Percentiles rank a stretch among this genome's conserved stretches.
Evolutionary conservation across 2,329 filamentous ascomycete species (phyloP).

Genomic region (Xylariales sp.): DNA sequence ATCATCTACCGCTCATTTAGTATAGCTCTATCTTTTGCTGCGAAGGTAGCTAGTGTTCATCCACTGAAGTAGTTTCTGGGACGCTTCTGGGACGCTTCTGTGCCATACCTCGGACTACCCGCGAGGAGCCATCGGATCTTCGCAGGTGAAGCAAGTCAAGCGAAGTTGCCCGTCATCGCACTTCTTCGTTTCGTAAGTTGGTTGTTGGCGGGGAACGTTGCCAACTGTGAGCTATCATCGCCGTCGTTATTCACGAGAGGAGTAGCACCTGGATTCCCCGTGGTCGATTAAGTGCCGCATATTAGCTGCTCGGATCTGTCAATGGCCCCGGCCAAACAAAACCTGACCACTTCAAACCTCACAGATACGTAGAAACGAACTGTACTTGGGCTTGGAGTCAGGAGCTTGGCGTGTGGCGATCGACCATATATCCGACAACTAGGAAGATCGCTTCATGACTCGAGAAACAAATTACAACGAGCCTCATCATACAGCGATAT

Average conservation of each 20-base stretch:
- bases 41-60: slow-evolving; percentile 20
- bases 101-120: slow-evolving; percentile 9
- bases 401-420: slow-evolving; percentile 42
- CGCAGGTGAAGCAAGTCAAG: slow-evolving; percentile 7
- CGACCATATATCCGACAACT: slow-evolving; percentile 25
- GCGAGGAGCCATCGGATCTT: slow-evolving; percentile 15
- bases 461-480: slow-evolving; percentile 44
- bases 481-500: slow-evolving; percentile 41
- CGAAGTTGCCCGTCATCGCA: slow-evolving; percentile 7
- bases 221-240: slow-evolving; percentile 8
- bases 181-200: slow-evolving; percentile 5
- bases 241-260: slow-evolving; percentile 9
- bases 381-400: slow-evolving; percentile 40
- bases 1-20: slow-evolving; percentile 26
- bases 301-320: slow-evolving; percentile 40
- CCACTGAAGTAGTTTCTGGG: slow-evolving; percentile 22
- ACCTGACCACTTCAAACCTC: slow-evolving; percentile 40
- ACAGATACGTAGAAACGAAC: slow-evolving; percentile 42
- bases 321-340: slow-evolving; percentile 47
- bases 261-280: slow-evolving; percentile 21
- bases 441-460: slow-evolving; percentile 49
- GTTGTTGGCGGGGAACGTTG: slow-evolving; percentile 31
- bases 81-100: slow-evolving; percentile 2
- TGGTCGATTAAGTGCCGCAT: slow-evolving; percentile 31
- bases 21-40: slow-evolving; percentile 24